Evolutionary conservation across 805 yeast genomes (phyloP).

Genomic region (Blastobotrys chiropterorum): DNA sequence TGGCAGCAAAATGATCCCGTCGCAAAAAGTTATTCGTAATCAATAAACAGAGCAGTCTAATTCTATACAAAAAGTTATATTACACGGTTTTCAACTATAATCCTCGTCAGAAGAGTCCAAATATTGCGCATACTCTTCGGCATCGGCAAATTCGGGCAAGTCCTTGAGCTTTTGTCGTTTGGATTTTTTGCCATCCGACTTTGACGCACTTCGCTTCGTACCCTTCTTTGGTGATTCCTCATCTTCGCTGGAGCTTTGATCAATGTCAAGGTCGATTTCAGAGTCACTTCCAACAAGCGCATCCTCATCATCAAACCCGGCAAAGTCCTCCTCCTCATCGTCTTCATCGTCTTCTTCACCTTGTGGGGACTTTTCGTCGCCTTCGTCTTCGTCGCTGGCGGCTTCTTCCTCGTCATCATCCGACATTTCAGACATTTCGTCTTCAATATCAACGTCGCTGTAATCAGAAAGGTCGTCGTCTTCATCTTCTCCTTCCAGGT

Average conservation of each 20-base stretch:
- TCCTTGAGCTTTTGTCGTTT: conserved; percentile 56
- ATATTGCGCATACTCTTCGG: conserved; percentile 76
- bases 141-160: conserved; percentile 82
- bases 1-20: too few species aligned
- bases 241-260: conserved; percentile 22
- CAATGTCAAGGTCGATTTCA: conserved; percentile 20
- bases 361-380: conserved; percentile 16
- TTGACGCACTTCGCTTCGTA: conserved; percentile 21
- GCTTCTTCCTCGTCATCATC: conserved; percentile 38
- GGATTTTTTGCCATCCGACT: conserved; percentile 29
- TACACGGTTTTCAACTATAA: conserved; percentile 13
- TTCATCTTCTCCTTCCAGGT: conserved; percentile 56
- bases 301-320: conserved; percentile 25
- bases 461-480: conserved; percentile 31
- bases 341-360: conserved; percentile 24
- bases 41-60: background rate
- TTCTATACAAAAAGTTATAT: conserved; percentile 1
- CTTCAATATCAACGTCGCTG: conserved; percentile 28
- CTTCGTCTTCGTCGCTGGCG: conserved; percentile 21
- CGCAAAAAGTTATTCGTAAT: too few species aligned
- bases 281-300: conserved; percentile 36
- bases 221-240: conserved; percentile 25
- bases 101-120: conserved; percentile 54
- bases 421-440: conserved; percentile 12
- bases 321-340: conserved; percentile 21